A percentile compares a stretch with the other conserved stretches of the same genome.
phyloP scores from a whole-genome alignment of 768 basidiomycete species.

The Panaeolus papilionaceus region DNA sequence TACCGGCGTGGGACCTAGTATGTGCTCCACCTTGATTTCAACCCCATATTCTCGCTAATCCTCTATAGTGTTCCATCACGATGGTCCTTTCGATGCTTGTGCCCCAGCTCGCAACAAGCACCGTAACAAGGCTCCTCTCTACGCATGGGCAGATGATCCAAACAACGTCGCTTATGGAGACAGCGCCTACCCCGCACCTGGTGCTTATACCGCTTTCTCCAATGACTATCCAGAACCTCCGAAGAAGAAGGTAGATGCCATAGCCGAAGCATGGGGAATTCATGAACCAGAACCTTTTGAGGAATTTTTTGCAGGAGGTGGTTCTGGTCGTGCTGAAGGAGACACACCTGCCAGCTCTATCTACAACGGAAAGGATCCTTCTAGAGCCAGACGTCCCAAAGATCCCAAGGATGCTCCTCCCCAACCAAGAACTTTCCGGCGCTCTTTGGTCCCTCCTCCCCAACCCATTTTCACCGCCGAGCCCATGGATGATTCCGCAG shows the following conservation, averaged over 20 bases:
- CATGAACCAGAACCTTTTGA: slow-evolving; percentile 92
- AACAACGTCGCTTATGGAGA: slow-evolving; percentile 41
- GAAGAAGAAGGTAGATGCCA: slow-evolving; percentile 88
- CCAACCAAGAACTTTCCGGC: slow-evolving; percentile 50
- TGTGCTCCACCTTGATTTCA: slow-evolving; percentile 33
- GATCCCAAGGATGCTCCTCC: slow-evolving; percentile 49
- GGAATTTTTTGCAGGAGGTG: slow-evolving; percentile 87
- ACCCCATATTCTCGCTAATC: slow-evolving; percentile 22
- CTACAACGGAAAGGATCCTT: slow-evolving; percentile 65
- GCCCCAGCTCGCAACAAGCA: slow-evolving; percentile 89
- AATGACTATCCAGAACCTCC: slow-evolving; percentile 62
- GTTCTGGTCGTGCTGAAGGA: slow-evolving; percentile 50
- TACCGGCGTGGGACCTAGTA: slow-evolving; percentile 84
- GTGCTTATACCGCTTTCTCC: slow-evolving; percentile 53
- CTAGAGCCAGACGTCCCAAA: slow-evolving; percentile 43
- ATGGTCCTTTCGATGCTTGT: slow-evolving; percentile 91
- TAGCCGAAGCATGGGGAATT: slow-evolving; percentile 93
- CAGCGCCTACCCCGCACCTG: slow-evolving; percentile 60
- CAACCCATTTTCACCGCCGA: slow-evolving; percentile 83
- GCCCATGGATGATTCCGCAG: slow-evolving; percentile 42
- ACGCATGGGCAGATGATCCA: slow-evolving; percentile 70
- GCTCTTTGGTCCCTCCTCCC: slow-evolving; percentile 73
- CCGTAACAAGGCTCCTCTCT: slow-evolving; percentile 81
- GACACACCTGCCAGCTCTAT: slow-evolving; percentile 73
- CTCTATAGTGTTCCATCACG: slow-evolving; percentile 84